Conservation (phyloP, 257 asterid genomes). For the Coffea eugenioides region DNA sequence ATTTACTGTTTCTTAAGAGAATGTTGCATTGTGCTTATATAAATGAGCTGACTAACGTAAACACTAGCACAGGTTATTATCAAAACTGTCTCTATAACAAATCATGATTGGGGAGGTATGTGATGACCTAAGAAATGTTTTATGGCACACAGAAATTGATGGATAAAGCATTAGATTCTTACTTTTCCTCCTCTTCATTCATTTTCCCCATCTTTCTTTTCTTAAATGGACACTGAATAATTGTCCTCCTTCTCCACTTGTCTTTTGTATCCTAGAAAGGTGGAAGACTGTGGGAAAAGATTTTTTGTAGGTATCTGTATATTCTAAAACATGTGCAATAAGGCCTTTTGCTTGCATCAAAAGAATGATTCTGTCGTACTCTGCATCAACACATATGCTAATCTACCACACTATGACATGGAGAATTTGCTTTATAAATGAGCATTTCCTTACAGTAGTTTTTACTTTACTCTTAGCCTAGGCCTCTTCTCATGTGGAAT, state of each 20-base stretch:
- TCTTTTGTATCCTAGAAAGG: background rate
- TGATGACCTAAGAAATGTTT: too few relatives aligned
- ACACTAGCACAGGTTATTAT: too few relatives aligned
- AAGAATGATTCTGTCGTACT: background rate
- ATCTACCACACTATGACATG: background rate
- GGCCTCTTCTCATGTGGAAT: constrained; percentile 99
- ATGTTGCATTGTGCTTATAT: background rate
- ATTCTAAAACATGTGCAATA: background rate
- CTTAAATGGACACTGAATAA: too few relatives aligned
- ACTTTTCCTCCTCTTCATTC: background rate
- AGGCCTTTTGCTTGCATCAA: background rate
- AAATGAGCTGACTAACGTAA: background rate
- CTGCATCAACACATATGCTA: background rate
- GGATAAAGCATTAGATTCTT: background rate
- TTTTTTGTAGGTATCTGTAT: too few relatives aligned
- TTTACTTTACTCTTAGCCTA: constrained; percentile 65
- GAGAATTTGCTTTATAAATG: constrained; percentile 2
- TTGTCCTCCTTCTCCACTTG: background rate
- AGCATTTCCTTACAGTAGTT: constrained; percentile 27
- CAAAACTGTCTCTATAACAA: background rate
- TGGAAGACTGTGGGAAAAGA: background rate
- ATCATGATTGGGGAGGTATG: background rate
- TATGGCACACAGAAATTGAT: background rate
- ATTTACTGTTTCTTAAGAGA: background rate
- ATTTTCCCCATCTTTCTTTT: background rate